Percentiles rank a stretch among this genome's conserved stretches.
Evolutionary conservation across 2,329 filamentous ascomycete genomes (phyloP).

Genomic region (Exophiala calicioides): DNA sequence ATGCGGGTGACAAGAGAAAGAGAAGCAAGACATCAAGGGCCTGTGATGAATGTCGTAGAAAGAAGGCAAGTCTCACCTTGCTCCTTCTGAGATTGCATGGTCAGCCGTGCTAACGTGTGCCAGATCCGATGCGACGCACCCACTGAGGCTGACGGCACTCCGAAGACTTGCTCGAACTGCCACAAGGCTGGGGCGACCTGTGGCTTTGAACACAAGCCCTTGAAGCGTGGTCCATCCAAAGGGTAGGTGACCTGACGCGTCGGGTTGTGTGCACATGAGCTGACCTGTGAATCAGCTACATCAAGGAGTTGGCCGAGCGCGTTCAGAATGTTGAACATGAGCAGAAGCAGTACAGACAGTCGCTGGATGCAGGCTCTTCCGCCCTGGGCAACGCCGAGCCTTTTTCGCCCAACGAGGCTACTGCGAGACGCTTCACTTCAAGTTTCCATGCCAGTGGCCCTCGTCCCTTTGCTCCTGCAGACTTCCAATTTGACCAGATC

Average conservation of each 20-base stretch:
- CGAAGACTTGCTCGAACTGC: constrained; percentile 78
- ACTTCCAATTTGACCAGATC: constrained; percentile 27
- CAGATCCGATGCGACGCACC: constrained; percentile 81
- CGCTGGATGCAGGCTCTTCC: constrained; percentile 25
- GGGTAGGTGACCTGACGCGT: constrained; percentile 56
- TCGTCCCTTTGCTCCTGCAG: constrained; percentile 34
- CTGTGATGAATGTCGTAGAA: constrained; percentile 84
- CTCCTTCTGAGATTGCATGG: background rate
- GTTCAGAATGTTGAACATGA: constrained; percentile 81
- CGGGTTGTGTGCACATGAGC: background rate
- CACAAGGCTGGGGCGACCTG: constrained; percentile 73
- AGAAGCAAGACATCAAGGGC: constrained; percentile 84
- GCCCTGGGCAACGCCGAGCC: constrained; percentile 43
- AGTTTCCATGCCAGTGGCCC: constrained; percentile 46
- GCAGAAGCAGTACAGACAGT: constrained; percentile 51
- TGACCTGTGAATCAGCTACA: constrained; percentile 61
- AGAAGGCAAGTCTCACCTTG: constrained; percentile 59
- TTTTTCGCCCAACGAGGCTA: constrained; percentile 49
- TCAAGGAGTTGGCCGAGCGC: constrained; percentile 85
- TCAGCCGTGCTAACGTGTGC: constrained; percentile 1
- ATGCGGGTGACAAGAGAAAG: constrained; percentile 65
- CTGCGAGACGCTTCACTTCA: too few relatives aligned
- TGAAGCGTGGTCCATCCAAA: constrained; percentile 88
- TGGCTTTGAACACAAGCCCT: constrained; percentile 81
- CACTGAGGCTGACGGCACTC: constrained; percentile 62